Base-by-base conservation (phyloP, 2,329 filamentous ascomycete genomes). In the Monascus ruber region DNA sequence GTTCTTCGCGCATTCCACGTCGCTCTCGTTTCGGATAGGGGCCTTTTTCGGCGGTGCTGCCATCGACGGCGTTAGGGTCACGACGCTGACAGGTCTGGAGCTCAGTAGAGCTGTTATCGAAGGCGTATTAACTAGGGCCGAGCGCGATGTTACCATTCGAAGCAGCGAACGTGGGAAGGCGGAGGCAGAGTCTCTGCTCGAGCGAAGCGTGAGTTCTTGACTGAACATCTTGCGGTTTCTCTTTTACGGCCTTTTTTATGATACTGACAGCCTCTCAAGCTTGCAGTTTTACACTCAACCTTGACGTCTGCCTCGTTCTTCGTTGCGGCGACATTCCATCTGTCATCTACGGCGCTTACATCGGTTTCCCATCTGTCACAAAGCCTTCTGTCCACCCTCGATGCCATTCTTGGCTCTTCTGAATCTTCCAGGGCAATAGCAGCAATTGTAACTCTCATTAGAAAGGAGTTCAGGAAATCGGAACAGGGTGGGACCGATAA, bases 381-480 rank as follows among this genome's bases (percentile, higher is more conserved):
- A 40, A 60, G 63, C 31, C 58, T 69, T 5, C 42, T 70, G 11
- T 64, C 65, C 31, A 66, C 63, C 1, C 54, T 70, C 7, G 66
- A 70, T 52, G 64, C 66, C 2, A 63, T 68, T 25, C 54, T 70
- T 28, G 66, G 66, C 7, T 68, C 64, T n/a, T 69, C 66, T 2
- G 66, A 70, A 46, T 66, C 66, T 1, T 70, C 66, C 4, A 59
- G 66, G 31, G 66, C 66, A 2, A 68, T 70, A 42, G 66, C 66
- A 2, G 62, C 66, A 2, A 68, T 70, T 26, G 63, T 70, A 38
- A 68, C 64, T 4, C 54, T 70, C 27, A 66, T 69, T 42, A 56
- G 63, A 35, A 60, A 59, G 40, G 66, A 70, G 44, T 64, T 69
- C 28, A 54, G 60, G 29, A 62, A 59, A 24, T 54, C 60, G 8